phyloP scores from a whole-genome alignment of 2,329 filamentous ascomycete genomes.

The Scolecobasidium constrictum region DNA sequence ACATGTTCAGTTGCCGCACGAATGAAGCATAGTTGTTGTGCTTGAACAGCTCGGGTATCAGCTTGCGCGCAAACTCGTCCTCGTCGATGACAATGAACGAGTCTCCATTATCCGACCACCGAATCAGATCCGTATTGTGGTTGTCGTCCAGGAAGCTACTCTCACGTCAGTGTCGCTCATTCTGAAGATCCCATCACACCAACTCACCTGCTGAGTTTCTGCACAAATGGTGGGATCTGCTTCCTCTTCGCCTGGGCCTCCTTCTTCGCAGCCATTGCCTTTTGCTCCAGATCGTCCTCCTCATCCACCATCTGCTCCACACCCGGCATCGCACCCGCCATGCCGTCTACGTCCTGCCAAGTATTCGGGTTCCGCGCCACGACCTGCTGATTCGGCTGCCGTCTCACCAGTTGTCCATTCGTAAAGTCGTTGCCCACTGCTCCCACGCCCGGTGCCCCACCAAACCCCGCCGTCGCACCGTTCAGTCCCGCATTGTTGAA shows the following conservation, averaged over 20 bases:
- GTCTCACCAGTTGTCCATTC: slow-evolving; percentile 32
- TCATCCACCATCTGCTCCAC: slow-evolving; percentile 47
- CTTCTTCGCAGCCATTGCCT: slow-evolving; percentile 70
- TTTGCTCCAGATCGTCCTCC: slow-evolving; percentile 67
- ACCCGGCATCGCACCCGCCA: slow-evolving; percentile 13
- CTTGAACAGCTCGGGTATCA: slow-evolving; percentile 68
- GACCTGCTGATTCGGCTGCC: slow-evolving; percentile 36
- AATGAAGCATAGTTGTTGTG: slow-evolving; percentile 73
- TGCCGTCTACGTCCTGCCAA: slow-evolving; percentile 26
- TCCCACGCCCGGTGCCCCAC: background rate
- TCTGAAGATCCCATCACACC: slow-evolving; percentile 11
- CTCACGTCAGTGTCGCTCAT: slow-evolving; percentile 16
- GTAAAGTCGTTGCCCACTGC: no score
- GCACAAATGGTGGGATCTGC: slow-evolving; percentile 93
- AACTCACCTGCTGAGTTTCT: slow-evolving; percentile 88
- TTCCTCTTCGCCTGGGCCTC: slow-evolving; percentile 86
- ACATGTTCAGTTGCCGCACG: slow-evolving; percentile 56
- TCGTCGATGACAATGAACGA: slow-evolving; percentile 96
- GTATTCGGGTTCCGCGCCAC: slow-evolving; percentile 25
- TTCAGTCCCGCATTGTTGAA: no score
- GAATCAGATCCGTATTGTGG: slow-evolving; percentile 87
- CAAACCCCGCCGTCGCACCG: slow-evolving; percentile 3
- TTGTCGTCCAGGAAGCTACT: slow-evolving; percentile 81
- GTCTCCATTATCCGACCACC: slow-evolving; percentile 93
- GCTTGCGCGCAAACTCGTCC: slow-evolving; percentile 68